Evolutionary conservation across 192 early-diverging fungal genomes (phyloP).

Genomic region (Backusella sp.): DNA sequence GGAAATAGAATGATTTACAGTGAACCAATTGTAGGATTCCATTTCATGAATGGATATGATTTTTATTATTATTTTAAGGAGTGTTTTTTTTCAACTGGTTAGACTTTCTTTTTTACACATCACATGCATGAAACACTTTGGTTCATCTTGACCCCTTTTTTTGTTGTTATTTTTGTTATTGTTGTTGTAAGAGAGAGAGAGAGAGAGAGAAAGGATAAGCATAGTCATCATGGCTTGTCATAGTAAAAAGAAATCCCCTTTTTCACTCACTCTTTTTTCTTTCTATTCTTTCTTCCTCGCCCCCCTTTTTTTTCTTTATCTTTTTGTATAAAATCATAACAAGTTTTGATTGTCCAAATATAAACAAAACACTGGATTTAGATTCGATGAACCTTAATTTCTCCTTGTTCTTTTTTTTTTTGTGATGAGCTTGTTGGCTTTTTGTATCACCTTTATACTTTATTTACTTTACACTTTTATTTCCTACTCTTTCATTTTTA

Average conservation of each 20-base stretch:
- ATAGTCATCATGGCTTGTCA: neutral
- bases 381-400: neutral
- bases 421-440: neutral
- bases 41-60: neutral
- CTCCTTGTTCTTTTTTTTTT: neutral
- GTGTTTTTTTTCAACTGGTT: neutral
- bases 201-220: neutral
- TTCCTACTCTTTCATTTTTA: neutral
- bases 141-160: neutral
- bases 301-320: neutral
- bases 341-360: neutral
- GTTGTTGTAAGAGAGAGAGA: neutral
- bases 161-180: neutral
- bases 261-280: neutral
- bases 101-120: neutral
- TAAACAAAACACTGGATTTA: neutral
- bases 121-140: slow-evolving; percentile 1
- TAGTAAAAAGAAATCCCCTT: neutral
- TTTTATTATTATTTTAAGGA: neutral
- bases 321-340: neutral
- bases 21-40: neutral
- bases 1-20: neutral
- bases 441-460: neutral
- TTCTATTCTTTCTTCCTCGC: neutral
- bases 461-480: neutral